phyloP scores from a whole-genome alignment of 345 rosid species.

The Syzygium aqueum region DNA sequence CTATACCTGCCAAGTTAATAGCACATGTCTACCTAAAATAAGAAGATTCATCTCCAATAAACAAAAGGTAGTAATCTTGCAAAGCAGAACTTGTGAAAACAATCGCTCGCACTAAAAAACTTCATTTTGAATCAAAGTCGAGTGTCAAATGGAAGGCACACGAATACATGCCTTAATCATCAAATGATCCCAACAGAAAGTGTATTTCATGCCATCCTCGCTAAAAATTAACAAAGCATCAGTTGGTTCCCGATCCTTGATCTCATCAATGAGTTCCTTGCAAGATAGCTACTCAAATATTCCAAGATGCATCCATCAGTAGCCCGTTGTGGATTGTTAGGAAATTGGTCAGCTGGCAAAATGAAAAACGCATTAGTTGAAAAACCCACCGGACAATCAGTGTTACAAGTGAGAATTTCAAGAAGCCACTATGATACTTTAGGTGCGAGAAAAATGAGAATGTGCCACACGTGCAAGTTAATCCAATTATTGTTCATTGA shows the following conservation, averaged over 20 bases:
- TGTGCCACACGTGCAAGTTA: neutral
- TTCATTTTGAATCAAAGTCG: neutral
- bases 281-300: neutral
- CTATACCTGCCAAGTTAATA: neutral
- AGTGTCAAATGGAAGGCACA: neutral
- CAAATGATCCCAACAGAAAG: neutral
- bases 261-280: neutral
- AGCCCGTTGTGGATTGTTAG: neutral
- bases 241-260: neutral
- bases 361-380: neutral
- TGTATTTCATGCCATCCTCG: neutral
- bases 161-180: neutral
- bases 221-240: neutral
- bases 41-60: neutral
- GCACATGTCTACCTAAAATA: neutral
- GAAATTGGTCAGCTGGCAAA: neutral
- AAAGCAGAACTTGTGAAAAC: neutral
- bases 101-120: neutral
- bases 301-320: neutral
- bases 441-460: neutral
- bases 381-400: neutral
- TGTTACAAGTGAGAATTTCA: neutral
- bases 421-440: neutral
- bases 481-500: neutral
- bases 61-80: neutral